These are phyloP conservation scores for Trypanosoma cruzi DNA, from an alignment of 208 protist genomes.

Conservation along the genomic window DNA sequence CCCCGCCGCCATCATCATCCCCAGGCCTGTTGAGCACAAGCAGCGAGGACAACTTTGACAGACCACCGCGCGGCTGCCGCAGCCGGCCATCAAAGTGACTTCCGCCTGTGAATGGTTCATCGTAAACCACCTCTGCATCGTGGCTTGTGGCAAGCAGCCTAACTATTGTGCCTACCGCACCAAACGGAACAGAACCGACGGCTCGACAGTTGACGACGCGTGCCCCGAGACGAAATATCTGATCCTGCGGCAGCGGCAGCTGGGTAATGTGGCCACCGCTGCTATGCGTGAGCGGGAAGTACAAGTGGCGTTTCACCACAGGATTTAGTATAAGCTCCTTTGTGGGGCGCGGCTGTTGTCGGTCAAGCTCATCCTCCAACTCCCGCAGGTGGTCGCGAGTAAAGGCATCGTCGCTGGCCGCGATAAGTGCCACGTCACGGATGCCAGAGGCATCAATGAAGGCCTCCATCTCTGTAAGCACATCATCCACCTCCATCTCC, in stretches of 20 bases:
- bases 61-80: conserved; percentile 58
- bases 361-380: conserved; percentile 66
- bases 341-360: conserved; percentile 28
- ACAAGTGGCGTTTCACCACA: conserved; percentile 65
- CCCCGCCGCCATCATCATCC: conserved; percentile 19
- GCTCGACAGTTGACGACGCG: conserved; percentile 89
- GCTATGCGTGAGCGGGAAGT: conserved; percentile 78
- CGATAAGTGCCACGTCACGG: conserved; percentile 67
- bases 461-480: conserved; percentile 72
- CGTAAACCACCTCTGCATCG: conserved; percentile 90
- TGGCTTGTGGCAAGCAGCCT: conserved; percentile 73
- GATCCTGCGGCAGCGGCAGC: conserved; percentile 72
- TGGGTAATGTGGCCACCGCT: conserved; percentile 64
- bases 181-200: conserved; percentile 80
- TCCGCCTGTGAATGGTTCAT: conserved; percentile 80
- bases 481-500: conserved; percentile 54
- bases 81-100: conserved; percentile 78
- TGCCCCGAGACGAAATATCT: conserved; percentile 69
- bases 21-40: conserved; percentile 52
- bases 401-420: conserved; percentile 76
- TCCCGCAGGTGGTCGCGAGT: conserved; percentile 49
- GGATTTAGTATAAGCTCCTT: conserved; percentile 48
- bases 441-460: conserved; percentile 63
- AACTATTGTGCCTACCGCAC: conserved; percentile 76
- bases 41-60: conserved; percentile 70